Percentiles rank a stretch among this genome's conserved stretches.
These are phyloP conservation scores for Carex cristatella DNA, from an alignment of 176 grass and related monocot genomes.

Conservation along the genomic window DNA sequence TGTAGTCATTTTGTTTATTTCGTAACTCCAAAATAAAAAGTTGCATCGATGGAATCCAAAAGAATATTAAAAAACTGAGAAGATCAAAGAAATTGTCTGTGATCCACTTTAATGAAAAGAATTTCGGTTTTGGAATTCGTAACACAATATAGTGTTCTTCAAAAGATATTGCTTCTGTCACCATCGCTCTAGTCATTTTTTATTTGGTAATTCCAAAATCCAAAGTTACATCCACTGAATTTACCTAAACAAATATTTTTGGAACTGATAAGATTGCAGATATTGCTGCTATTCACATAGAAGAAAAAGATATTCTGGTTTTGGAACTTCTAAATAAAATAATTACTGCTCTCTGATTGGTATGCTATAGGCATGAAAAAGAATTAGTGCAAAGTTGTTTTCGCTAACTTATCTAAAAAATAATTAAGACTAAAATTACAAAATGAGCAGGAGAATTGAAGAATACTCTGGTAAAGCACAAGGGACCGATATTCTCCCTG, in stretches of 20 bases:
- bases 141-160: background rate
- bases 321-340: background rate
- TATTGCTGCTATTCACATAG: background rate
- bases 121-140: background rate
- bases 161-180: background rate
- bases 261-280: background rate
- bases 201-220: background rate
- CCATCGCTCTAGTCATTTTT: background rate
- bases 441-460: slow-evolving; percentile 68
- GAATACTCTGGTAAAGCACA: slow-evolving; percentile 90
- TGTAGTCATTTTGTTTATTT: background rate
- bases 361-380: background rate
- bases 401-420: background rate
- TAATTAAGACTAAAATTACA: background rate
- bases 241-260: background rate
- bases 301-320: background rate
- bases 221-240: background rate
- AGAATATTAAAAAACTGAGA: background rate
- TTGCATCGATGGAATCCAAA: background rate
- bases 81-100: background rate
- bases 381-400: background rate
- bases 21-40: background rate
- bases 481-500: slow-evolving; percentile 93
- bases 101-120: background rate
- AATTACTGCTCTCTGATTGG: background rate